Evolutionary conservation across 805 yeast species (phyloP).

Genomic region (Wickerhamomyces sydowiorum): DNA sequence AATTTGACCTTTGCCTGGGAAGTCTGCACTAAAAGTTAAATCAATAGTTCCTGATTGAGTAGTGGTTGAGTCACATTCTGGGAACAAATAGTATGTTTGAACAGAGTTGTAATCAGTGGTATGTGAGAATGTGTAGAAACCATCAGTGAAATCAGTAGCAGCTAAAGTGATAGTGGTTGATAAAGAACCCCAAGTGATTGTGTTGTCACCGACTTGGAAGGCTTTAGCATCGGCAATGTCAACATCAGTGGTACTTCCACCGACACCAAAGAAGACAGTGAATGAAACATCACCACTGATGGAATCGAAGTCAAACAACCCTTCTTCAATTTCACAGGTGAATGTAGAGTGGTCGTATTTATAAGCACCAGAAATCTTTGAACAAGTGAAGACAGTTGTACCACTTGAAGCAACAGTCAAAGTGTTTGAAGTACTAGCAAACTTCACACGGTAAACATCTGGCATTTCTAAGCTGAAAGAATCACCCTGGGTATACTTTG

Average conservation of each 20-base stretch:
- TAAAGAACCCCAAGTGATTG: constrained; percentile 21
- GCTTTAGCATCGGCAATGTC: constrained; percentile 27
- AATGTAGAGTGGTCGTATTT: constrained; percentile 22
- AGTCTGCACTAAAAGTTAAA: constrained; percentile 14
- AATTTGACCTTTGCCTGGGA: constrained; percentile 13
- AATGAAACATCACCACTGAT: constrained; percentile 25
- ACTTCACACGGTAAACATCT: constrained; percentile 28
- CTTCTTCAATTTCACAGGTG: constrained; percentile 23
- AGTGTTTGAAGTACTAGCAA: constrained; percentile 17
- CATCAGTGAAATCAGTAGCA: constrained; percentile 11
- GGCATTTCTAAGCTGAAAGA: constrained; percentile 23
- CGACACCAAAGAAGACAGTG: constrained; percentile 27
- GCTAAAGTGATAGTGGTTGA: constrained; percentile 24
- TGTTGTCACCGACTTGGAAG: constrained; percentile 24
- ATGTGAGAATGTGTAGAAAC: constrained; percentile 20
- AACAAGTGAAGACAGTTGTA: constrained; percentile 24
- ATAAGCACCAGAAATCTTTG: constrained; percentile 29
- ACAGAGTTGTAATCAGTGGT: constrained; percentile 26
- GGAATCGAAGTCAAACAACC: constrained; percentile 12
- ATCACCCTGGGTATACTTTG: constrained; percentile 20
- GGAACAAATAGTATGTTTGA: constrained; percentile 28
- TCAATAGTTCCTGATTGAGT: constrained; percentile 22
- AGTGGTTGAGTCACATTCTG: constrained; percentile 24
- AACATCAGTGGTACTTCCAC: constrained; percentile 25
- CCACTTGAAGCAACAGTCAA: constrained; percentile 21